A percentile compares a stretch with the other conserved stretches of the same genome.
Conservation (phyloP, 2,329 filamentous ascomycete genomes). For the Bisporella sp. region DNA sequence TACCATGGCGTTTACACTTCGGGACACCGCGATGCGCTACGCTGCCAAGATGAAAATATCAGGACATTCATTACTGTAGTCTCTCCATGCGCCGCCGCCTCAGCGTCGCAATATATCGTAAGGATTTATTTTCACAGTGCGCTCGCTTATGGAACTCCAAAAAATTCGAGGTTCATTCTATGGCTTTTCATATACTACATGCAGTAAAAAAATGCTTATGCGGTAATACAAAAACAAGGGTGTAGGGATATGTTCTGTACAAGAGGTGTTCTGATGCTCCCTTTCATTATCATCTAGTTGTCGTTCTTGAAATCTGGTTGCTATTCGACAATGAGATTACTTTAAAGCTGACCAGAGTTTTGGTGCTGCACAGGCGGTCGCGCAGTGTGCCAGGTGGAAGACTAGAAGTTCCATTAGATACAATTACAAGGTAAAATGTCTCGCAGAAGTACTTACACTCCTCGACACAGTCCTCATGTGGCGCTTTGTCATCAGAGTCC, state of each 20-base stretch:
- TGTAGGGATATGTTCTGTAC: constrained; percentile 19
- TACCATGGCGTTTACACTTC: too few relatives aligned
- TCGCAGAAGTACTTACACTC: constrained; percentile 68
- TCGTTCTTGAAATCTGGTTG: not conserved
- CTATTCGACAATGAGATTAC: constrained; percentile 43
- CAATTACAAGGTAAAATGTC: too few relatives aligned
- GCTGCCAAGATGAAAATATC: not conserved
- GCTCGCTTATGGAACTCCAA: too few relatives aligned
- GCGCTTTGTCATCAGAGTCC: constrained; percentile 58
- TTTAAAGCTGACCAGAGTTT: constrained; percentile 92
- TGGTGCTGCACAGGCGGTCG: constrained; percentile 83
- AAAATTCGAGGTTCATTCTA: constrained; percentile 7
- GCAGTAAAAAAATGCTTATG: constrained; percentile 16
- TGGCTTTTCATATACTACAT: constrained; percentile 27
- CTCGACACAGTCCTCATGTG: constrained; percentile 95
- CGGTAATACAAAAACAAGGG: constrained; percentile 22
- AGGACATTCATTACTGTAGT: not conserved
- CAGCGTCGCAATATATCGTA: not conserved
- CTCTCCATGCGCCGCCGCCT: not conserved
- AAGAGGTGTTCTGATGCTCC: constrained; percentile 8
- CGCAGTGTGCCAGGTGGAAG: constrained; percentile 98
- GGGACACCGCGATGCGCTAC: too few relatives aligned
- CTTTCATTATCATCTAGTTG: constrained; percentile 12
- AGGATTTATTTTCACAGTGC: too few relatives aligned
- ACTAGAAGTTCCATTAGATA: constrained; percentile 44